phyloP scores from a whole-genome alignment of 306 rosid genomes.

The Boehmeria nivea region DNA sequence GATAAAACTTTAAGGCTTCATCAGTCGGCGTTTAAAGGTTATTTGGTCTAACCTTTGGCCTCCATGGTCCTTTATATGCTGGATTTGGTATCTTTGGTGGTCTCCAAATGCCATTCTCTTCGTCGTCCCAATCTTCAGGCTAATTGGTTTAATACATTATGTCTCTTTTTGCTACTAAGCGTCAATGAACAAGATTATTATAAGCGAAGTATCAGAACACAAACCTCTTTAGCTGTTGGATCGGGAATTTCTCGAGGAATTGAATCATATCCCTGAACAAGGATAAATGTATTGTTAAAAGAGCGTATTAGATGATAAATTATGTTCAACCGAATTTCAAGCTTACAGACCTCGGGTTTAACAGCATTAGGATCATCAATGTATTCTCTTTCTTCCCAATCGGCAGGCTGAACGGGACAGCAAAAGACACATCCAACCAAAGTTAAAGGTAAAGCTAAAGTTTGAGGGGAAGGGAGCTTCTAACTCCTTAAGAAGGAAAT shows the following conservation, averaged over 20 bases:
- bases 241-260: conserved; percentile 82
- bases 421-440: conserved; percentile 16
- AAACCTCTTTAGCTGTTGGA: conserved; percentile 63
- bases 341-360: conserved; percentile 65
- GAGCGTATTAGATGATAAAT: conserved; percentile 5
- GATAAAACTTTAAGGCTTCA: conserved; percentile 7
- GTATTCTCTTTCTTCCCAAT: conserved; percentile 94
- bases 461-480: too few relatives aligned
- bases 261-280: conserved; percentile 71
- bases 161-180: not conserved
- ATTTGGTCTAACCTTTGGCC: conserved; percentile 57
- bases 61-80: conserved; percentile 95
- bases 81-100: conserved; percentile 85
- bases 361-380: conserved; percentile 67
- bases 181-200: conserved; percentile 1
- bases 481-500: too few relatives aligned
- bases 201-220: not conserved
- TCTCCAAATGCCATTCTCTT: conserved; percentile 85
- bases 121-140: conserved; percentile 93
- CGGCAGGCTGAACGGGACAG: conserved; percentile 57
- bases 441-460: not conserved
- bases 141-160: conserved; percentile 26
- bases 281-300: conserved; percentile 18
- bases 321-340: not conserved
- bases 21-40: conserved; percentile 17